These are phyloP conservation scores for Claviceps cyperi DNA, from an alignment of 2,329 filamentous ascomycete species.

Conservation along the genomic window DNA sequence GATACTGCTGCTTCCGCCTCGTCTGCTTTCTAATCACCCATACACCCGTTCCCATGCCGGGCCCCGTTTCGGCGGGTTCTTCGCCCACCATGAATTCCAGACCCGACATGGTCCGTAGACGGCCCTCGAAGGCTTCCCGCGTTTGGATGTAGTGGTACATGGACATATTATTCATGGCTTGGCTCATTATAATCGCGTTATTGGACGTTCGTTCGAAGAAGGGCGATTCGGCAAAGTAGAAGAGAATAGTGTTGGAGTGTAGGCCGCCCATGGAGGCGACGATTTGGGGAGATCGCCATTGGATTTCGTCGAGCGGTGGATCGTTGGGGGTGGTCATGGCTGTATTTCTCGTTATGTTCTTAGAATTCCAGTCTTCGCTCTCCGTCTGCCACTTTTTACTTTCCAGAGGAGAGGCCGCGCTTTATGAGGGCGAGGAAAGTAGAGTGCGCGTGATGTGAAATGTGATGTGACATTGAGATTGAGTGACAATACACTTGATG, in stretches of 20 bases:
- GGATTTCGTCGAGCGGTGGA: constrained; percentile 49
- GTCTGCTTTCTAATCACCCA: constrained; percentile 59
- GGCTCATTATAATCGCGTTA: constrained; percentile 47
- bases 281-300: constrained; percentile 43
- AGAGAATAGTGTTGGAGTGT: constrained; percentile 50
- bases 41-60: constrained; percentile 51
- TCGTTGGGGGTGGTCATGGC: constrained; percentile 32
- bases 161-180: constrained; percentile 45
- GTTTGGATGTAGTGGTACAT: constrained; percentile 45
- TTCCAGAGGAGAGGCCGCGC: too few species aligned
- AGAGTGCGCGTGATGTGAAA: too few species aligned
- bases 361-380: too few species aligned
- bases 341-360: too few species aligned
- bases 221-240: constrained; percentile 53
- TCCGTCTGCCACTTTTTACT: too few species aligned
- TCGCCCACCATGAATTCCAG: constrained; percentile 53
- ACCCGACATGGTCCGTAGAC: constrained; percentile 48
- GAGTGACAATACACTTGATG: too few species aligned
- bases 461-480: too few species aligned
- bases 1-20: constrained; percentile 38
- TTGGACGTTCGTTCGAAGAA: constrained; percentile 56
- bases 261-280: constrained; percentile 40
- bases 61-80: constrained; percentile 47
- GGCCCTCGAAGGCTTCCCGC: constrained; percentile 48
- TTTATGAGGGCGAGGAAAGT: too few species aligned